phyloP scores from a whole-genome alignment of 2,329 filamentous ascomycete species.

The Aspergillus sp. region DNA sequence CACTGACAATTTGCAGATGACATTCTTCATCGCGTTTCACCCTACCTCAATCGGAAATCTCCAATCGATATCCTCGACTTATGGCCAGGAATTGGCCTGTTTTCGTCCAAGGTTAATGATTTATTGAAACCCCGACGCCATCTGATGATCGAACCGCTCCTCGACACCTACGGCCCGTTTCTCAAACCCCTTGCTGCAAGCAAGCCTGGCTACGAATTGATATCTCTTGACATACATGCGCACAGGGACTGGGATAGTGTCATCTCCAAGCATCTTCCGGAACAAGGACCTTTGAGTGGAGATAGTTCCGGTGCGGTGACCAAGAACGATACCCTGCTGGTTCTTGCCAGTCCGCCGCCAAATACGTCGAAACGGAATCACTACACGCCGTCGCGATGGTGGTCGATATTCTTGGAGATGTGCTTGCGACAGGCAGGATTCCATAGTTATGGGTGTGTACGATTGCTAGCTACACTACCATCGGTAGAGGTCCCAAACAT shows the following conservation, averaged over 20 bases:
- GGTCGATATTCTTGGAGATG: conserved; percentile 47
- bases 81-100: conserved; percentile 72
- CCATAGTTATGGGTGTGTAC: conserved; percentile 69
- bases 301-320: conserved; percentile 38
- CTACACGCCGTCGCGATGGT: conserved; percentile 49
- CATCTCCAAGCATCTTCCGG: conserved; percentile 38
- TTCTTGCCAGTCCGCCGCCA: conserved; percentile 61
- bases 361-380: conserved; percentile 47
- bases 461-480: conserved; percentile 68
- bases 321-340: conserved; percentile 66
- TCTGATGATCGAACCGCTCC: conserved; percentile 70
- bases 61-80: conserved; percentile 84
- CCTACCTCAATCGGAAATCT: conserved; percentile 60
- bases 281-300: conserved; percentile 44
- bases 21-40: conserved; percentile 61
- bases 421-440: conserved; percentile 56
- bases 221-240: conserved; percentile 52
- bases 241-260: conserved; percentile 47
- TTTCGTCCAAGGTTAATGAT: conserved; percentile 70
- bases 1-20: conserved; percentile 47
- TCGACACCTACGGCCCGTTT: conserved; percentile 51
- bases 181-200: conserved; percentile 53
- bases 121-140: conserved; percentile 72
- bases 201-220: conserved; percentile 42
- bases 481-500: conserved; percentile 53